Evolutionary conservation across 805 yeast genomes (phyloP), one percentile per base, ranked within the genome.

Genomic region (Suhomyces sp.): DNA sequence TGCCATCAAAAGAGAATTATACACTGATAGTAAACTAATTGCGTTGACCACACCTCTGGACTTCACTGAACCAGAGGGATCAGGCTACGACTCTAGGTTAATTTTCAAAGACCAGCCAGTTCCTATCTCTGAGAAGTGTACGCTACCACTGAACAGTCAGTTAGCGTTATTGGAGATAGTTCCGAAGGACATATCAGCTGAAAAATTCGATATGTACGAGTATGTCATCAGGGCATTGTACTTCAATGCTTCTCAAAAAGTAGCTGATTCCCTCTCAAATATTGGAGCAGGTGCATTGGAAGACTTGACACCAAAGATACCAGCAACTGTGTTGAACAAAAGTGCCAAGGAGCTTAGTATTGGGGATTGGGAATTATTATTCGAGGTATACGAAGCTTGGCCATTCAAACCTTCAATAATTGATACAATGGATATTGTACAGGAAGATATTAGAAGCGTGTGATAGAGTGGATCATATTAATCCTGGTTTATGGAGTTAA

Each of bases 221-320:
- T 77, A 76, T 45, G 78, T 88, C 11, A 66, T 82, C 12, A 49
- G 51, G 25, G 41, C 50, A 13, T 35, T 55, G 28, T 50, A 47
- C 47, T 51, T 42, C 36, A 43, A 47, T 22, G 34, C 52, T 5
- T 41, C 44, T 9, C 81, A 77, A 47, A 70, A 80, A 0, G 51
- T 81, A 8, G 36, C 43, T 1, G 76, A 72, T 14, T 63, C 75
- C 2, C 43, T 83, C 1, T 60, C 67, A 10, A 65, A 75, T 14
- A 58, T 91, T 7, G 95, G 95, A 0, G 90, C 95, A 2, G 97
- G 96, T 2, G 95, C 93, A 0, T 66, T 54, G 2, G 80, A 74
- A 2, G 81, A 74, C 42, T 70, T 68, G 31, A 68, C 42, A 0
- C 51, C 57, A 3, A 40, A 44, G 19, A 28, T 56, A 17, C 46